These are phyloP conservation scores for Hyaloscypha variabilis DNA, from an alignment of 495 filamentous ascomycete genomes.

Conservation along the genomic window DNA sequence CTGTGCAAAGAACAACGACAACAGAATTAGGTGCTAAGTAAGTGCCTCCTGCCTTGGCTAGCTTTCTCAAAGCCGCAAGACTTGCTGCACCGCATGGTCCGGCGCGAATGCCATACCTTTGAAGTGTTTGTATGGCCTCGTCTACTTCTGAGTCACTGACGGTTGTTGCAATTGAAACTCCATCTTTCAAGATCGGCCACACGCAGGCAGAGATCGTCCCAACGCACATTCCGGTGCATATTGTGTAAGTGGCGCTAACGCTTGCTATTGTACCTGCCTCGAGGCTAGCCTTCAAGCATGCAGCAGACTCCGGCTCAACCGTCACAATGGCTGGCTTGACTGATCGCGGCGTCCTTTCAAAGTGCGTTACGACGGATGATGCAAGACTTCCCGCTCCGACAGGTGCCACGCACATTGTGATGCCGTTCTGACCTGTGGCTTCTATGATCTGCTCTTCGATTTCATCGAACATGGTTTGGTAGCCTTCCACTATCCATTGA, in stretches of 20 bases:
- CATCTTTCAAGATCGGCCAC: conserved; percentile 53
- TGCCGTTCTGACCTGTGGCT: not conserved
- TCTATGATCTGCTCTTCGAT: conserved; percentile 53
- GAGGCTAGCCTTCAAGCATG: conserved; percentile 54
- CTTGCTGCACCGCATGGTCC: conserved; percentile 65
- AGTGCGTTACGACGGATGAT: conserved; percentile 54
- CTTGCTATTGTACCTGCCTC: conserved; percentile 40
- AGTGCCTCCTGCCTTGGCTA: conserved; percentile 35
- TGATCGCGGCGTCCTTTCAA: conserved; percentile 40
- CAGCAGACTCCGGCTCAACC: conserved; percentile 60
- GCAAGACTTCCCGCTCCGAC: conserved; percentile 63
- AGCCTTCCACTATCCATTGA: conserved; percentile 71
- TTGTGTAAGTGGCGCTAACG: conserved; percentile 51
- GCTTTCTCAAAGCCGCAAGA: conserved; percentile 51
- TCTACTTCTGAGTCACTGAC: conserved; percentile 56
- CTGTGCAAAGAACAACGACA: conserved; percentile 52
- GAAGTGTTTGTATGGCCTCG: conserved; percentile 47
- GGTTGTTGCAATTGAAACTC: conserved; percentile 54
- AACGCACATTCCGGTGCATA: conserved; percentile 65
- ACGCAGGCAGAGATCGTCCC: conserved; percentile 59
- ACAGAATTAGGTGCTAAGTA: conserved; percentile 44
- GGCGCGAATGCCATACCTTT: conserved; percentile 40
- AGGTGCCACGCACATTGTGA: conserved; percentile 32
- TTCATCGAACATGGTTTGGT: conserved; percentile 69
- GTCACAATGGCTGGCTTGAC: conserved; percentile 41